These are phyloP conservation scores for Zoysia matrella DNA, from an alignment of 202 grass and related monocot genomes.

Conservation along the genomic window DNA sequence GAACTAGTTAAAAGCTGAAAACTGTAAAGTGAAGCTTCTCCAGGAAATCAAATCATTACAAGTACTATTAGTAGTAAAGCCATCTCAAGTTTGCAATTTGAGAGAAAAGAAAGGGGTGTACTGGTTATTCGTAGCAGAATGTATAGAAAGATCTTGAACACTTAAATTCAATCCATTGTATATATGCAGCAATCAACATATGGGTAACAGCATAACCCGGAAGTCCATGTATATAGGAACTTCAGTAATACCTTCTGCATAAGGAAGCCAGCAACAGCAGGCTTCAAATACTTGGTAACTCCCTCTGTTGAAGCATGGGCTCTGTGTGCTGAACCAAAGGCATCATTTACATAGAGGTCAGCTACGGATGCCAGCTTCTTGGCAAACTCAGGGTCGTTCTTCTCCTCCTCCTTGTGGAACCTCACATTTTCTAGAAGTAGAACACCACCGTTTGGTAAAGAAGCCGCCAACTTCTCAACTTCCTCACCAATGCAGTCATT, in stretches of 20 bases:
- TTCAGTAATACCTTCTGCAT: constrained; percentile 58
- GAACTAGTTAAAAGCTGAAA: constrained; percentile 28
- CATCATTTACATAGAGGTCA: no score
- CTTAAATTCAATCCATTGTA: not conserved
- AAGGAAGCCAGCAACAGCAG: constrained; percentile 63
- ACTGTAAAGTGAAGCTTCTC: not conserved
- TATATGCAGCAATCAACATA: not conserved
- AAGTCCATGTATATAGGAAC: not conserved
- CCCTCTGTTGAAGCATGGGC: no score
- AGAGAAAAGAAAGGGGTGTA: not conserved
- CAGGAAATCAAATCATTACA: not conserved
- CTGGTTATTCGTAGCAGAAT: not conserved
- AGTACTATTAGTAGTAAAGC: not conserved
- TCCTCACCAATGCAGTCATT: constrained; percentile 76
- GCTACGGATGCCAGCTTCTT: constrained; percentile 43
- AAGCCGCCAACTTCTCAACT: constrained; percentile 55
- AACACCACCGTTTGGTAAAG: constrained; percentile 68
- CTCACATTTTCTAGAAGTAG: constrained; percentile 80
- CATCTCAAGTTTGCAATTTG: not conserved
- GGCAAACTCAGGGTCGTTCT: constrained; percentile 66
- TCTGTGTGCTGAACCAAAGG: no score
- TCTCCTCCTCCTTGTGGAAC: constrained; percentile 83
- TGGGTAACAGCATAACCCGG: not conserved
- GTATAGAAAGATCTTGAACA: not conserved
- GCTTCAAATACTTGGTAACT: no score